Evolutionary conservation across 2,329 filamentous ascomycete species (phyloP).

Genomic region (Diaporthe aspalathi): DNA sequence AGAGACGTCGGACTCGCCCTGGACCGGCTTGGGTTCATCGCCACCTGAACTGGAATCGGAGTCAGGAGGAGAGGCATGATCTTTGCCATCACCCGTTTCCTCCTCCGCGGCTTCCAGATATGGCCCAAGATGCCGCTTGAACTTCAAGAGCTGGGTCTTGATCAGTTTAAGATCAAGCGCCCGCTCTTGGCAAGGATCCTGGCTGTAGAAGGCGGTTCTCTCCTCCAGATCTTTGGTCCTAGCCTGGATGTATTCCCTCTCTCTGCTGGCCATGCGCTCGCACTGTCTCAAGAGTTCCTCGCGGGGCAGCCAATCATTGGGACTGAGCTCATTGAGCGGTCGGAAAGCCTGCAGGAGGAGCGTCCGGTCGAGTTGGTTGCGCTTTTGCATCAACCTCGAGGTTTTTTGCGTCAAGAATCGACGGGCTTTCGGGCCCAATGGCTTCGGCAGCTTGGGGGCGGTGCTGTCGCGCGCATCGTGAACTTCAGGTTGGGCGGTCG

Average conservation of each 20-base stretch:
- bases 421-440: slow-evolving; percentile 39
- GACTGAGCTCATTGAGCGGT: background rate
- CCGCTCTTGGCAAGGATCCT: slow-evolving; percentile 38
- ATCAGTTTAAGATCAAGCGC: slow-evolving; percentile 40
- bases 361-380: slow-evolving; percentile 40
- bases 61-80: background rate
- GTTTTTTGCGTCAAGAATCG: slow-evolving; percentile 38
- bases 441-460: slow-evolving; percentile 34
- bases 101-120: slow-evolving; percentile 32
- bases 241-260: slow-evolving; percentile 38
- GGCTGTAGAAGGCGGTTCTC: slow-evolving; percentile 38
- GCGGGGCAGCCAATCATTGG: slow-evolving; percentile 37
- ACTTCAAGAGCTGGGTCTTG: slow-evolving; percentile 39
- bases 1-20: background rate
- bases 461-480: slow-evolving; percentile 9
- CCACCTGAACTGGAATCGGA: background rate
- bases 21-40: background rate
- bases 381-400: slow-evolving; percentile 40
- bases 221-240: slow-evolving; percentile 34
- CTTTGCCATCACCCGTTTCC: background rate
- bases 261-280: slow-evolving; percentile 38
- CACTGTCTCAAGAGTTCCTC: slow-evolving; percentile 38
- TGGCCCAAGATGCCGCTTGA: slow-evolving; percentile 42
- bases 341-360: slow-evolving; percentile 39
- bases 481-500: background rate